Conservation (phyloP, 192 early-diverging fungal genomes). For the Coemansia sp. region DNA sequence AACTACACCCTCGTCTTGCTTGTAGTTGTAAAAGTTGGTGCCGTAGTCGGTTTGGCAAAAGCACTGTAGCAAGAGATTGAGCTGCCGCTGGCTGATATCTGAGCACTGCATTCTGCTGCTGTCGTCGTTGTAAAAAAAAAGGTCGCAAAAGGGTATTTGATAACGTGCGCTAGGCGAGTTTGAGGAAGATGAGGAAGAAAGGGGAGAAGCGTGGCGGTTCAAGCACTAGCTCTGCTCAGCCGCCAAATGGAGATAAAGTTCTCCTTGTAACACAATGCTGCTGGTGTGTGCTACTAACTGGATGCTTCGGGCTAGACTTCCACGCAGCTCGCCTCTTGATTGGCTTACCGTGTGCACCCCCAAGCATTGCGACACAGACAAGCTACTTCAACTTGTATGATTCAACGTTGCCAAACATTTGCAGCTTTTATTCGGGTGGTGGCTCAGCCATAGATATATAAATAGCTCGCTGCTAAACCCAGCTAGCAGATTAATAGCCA, state of each 20-base stretch:
- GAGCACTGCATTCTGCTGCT: conserved; percentile 42
- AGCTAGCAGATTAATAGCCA: neutral
- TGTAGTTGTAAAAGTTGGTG: conserved; percentile 42
- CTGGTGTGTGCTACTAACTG: neutral
- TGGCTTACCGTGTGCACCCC: neutral
- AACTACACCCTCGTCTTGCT: conserved; percentile 15
- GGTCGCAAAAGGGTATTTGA: too few relatives aligned
- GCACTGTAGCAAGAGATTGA: conserved; percentile 44
- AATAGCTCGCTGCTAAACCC: too few relatives aligned
- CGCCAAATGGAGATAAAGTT: neutral
- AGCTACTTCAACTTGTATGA: too few relatives aligned
- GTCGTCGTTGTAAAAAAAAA: too few relatives aligned
- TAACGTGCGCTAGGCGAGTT: too few relatives aligned
- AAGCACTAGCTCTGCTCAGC: too few relatives aligned
- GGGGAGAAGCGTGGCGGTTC: too few relatives aligned
- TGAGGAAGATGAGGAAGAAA: neutral
- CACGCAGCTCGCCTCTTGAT: neutral
- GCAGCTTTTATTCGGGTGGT: too few relatives aligned
- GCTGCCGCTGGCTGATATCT: conserved; percentile 46
- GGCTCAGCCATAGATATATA: too few relatives aligned
- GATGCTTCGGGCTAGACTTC: conserved; percentile 2
- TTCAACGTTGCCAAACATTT: too few relatives aligned
- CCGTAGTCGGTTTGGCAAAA: conserved; percentile 53
- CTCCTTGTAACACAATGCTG: neutral
- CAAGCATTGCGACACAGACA: too few relatives aligned